These are phyloP conservation scores for Punctularia strigosozonata DNA, from an alignment of 768 basidiomycete genomes.

Conservation along the genomic window DNA sequence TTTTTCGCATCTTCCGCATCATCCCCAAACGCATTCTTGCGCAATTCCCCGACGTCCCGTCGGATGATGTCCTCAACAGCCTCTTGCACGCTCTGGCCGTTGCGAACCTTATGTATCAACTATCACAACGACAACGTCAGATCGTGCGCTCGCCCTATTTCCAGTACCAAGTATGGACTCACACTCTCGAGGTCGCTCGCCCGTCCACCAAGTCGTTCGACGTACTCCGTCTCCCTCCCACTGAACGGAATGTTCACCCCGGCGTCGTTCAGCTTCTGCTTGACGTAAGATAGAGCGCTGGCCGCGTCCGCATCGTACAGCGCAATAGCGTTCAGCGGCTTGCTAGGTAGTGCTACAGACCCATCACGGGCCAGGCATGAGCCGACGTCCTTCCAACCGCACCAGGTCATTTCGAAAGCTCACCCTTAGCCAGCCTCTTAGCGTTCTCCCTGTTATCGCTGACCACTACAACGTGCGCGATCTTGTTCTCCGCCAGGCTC, in stretches of 20 bases:
- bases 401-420: constrained; percentile 3
- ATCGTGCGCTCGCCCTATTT: neutral
- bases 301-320: constrained; percentile 77
- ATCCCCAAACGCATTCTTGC: constrained; percentile 90
- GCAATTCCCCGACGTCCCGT: constrained; percentile 68
- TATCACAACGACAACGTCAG: constrained; percentile 15
- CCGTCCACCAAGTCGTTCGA: constrained; percentile 79
- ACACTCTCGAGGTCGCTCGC: constrained; percentile 84
- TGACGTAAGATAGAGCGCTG: constrained; percentile 73
- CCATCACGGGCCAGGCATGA: neutral
- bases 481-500: constrained; percentile 68
- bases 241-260: constrained; percentile 44
- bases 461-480: constrained; percentile 86
- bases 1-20: constrained; percentile 80
- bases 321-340: constrained; percentile 67
- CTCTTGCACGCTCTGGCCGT: constrained; percentile 57
- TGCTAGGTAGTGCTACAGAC: constrained; percentile 63
- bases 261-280: constrained; percentile 58
- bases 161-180: constrained; percentile 14
- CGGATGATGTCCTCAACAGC: constrained; percentile 86
- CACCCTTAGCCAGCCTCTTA: constrained; percentile 76
- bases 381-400: no score
- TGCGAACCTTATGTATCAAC: constrained; percentile 80
- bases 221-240: constrained; percentile 37
- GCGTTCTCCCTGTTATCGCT: constrained; percentile 85